phyloP scores from a whole-genome alignment of 2,329 filamentous ascomycete species.

The Laburnicola sp. region DNA sequence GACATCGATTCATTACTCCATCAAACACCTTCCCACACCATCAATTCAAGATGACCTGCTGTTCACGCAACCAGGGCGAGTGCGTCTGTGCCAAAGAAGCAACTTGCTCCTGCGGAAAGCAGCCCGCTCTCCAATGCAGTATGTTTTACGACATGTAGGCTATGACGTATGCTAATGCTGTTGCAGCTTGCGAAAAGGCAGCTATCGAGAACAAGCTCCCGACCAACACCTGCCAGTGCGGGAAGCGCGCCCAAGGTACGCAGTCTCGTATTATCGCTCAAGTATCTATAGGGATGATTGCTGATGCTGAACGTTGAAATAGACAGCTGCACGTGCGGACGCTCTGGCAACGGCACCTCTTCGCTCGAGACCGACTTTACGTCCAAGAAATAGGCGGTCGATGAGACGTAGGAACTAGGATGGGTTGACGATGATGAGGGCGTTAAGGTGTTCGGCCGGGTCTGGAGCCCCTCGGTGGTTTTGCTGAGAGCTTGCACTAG shows the following conservation, averaged over 20 bases:
- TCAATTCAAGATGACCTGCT: constrained; percentile 56
- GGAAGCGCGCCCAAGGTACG: constrained; percentile 71
- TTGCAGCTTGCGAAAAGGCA: constrained; percentile 70
- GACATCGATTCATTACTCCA: background rate
- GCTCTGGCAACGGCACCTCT: constrained; percentile 64
- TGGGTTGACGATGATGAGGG: constrained; percentile 7
- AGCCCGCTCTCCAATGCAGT: constrained; percentile 81
- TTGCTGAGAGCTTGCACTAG: background rate
- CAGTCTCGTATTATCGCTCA: constrained; percentile 16
- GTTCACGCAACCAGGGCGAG: constrained; percentile 58
- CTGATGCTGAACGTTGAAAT: constrained; percentile 4
- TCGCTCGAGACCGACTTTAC: constrained; percentile 85
- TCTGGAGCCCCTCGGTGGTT: background rate
- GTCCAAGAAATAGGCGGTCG: constrained; percentile 55
- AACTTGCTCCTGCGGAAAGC: constrained; percentile 85
- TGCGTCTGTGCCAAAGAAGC: constrained; percentile 63
- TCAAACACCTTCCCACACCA: constrained; percentile 12
- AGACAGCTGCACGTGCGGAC: constrained; percentile 77
- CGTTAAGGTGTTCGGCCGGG: constrained; percentile 21
- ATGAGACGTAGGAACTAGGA: background rate
- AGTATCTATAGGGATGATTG: constrained; percentile 1
- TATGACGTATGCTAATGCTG: constrained; percentile 19
- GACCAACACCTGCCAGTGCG: constrained; percentile 75
- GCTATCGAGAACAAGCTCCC: constrained; percentile 71
- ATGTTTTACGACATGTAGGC: constrained; percentile 23